phyloP scores from a whole-genome alignment of 352 stramenopile species.

The Globisporangium acanthophoron region DNA sequence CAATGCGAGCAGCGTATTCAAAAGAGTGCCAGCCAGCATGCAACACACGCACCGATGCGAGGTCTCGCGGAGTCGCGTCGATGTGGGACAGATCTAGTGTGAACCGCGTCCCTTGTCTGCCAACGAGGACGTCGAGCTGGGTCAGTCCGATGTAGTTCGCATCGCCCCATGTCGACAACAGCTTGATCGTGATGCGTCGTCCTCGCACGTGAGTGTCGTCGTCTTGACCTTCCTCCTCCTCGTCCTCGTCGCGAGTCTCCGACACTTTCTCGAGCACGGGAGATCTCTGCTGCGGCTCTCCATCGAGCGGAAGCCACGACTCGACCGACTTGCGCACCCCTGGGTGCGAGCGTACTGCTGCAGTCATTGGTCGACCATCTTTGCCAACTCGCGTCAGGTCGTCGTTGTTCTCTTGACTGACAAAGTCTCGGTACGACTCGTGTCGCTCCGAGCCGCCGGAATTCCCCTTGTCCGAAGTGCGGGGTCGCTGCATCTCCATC shows the following conservation, averaged over 20 bases:
- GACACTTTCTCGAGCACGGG: conserved; percentile 31
- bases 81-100: conserved; percentile 39
- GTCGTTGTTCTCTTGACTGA: conserved; percentile 11
- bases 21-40: not conserved
- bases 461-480: conserved; percentile 39
- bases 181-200: conserved; percentile 40
- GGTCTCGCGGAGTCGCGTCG: conserved; percentile 58
- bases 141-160: conserved; percentile 83
- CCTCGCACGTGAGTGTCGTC: conserved; percentile 21
- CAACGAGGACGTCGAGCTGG: conserved; percentile 62
- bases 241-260: conserved; percentile 12
- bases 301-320: conserved; percentile 23
- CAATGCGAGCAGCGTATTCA: not conserved
- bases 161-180: conserved; percentile 76
- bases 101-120: conserved; percentile 29
- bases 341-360: conserved; percentile 16
- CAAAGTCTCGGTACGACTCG: conserved; percentile 9
- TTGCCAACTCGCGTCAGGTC: conserved; percentile 6
- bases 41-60: conserved; percentile 42
- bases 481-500: conserved; percentile 42
- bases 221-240: conserved; percentile 11
- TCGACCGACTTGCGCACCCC: conserved; percentile 36
- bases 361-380: conserved; percentile 39
- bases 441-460: not conserved
- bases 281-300: conserved; percentile 45